Percentiles rank a stretch among this genome's conserved stretches.
Evolutionary conservation across 306 rosid species (phyloP).

Genomic region (Abrus pulchellus): DNA sequence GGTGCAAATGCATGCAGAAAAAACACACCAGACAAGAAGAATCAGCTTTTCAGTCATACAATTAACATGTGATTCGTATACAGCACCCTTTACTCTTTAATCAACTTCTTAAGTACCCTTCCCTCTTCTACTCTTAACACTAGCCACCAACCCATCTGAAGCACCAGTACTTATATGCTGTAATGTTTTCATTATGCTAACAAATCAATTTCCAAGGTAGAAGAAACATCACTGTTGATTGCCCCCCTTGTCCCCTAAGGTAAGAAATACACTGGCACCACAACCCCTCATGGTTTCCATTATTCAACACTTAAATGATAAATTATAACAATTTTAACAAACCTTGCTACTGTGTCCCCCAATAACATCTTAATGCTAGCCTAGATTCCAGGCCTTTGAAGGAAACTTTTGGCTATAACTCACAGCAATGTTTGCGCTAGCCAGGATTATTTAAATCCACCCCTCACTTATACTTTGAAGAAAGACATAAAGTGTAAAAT

Average conservation of each 20-base stretch:
- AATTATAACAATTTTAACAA: conserved; percentile 40
- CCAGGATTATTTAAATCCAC: conserved; percentile 30
- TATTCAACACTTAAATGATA: conserved; percentile 39
- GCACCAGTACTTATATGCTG: conserved; percentile 36
- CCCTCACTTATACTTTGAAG: conserved; percentile 41
- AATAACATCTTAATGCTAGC: conserved; percentile 40
- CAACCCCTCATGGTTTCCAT: conserved; percentile 45
- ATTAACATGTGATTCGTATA: conserved; percentile 46
- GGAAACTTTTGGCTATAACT: conserved; percentile 47
- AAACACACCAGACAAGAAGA: conserved; percentile 48
- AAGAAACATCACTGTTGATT: conserved; percentile 49
- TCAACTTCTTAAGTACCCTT: conserved; percentile 18
- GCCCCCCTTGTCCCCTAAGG: conserved; percentile 57
- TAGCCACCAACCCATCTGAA: conserved; percentile 40
- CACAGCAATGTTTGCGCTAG: conserved; percentile 38
- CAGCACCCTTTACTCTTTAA: conserved; percentile 11
- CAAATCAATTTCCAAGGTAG: conserved; percentile 59
- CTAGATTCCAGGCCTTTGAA: conserved; percentile 51
- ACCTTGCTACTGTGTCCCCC: conserved; percentile 44
- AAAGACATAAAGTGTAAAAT: conserved; percentile 38
- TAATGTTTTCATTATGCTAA: conserved; percentile 53
- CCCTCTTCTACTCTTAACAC: conserved; percentile 32
- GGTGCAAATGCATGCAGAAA: conserved; percentile 29
- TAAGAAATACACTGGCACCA: conserved; percentile 48
- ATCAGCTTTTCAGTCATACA: conserved; percentile 44